Evolutionary conservation across 495 filamentous ascomycete genomes (phyloP).

Genomic region (Penicillium maclennaniae): DNA sequence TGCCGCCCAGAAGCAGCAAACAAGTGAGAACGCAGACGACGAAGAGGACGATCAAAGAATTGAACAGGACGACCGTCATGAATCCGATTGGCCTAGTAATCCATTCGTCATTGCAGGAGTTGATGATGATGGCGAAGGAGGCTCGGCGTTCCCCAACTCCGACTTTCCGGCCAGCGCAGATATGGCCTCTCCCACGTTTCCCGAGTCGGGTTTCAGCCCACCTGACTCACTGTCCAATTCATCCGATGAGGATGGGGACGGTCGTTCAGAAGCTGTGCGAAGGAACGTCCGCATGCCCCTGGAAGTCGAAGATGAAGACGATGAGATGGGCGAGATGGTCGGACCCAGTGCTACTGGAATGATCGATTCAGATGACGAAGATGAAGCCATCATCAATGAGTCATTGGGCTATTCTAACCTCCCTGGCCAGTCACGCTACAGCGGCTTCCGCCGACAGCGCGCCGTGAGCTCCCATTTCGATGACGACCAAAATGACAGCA

Average conservation of each 20-base stretch:
- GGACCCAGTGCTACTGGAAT: slow-evolving; percentile 35
- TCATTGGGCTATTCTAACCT: slow-evolving; percentile 43
- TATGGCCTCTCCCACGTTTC: slow-evolving; percentile 34
- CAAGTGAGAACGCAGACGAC: slow-evolving; percentile 30
- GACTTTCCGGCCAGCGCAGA: slow-evolving; percentile 33
- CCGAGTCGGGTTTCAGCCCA: slow-evolving; percentile 40
- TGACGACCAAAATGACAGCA: slow-evolving; percentile 44
- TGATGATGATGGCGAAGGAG: slow-evolving; percentile 44
- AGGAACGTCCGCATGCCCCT: slow-evolving; percentile 42
- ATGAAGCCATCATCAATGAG: slow-evolving; percentile 48
- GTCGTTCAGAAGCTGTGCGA: slow-evolving; percentile 28
- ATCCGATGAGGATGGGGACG: slow-evolving; percentile 40
- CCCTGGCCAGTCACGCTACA: slow-evolving; percentile 33
- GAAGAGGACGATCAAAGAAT: slow-evolving; percentile 15
- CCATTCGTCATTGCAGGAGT: slow-evolving; percentile 44
- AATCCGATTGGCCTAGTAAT: slow-evolving; percentile 38
- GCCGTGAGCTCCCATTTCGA: slow-evolving; percentile 37
- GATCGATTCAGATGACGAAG: slow-evolving; percentile 47
- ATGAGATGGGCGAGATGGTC: slow-evolving; percentile 51
- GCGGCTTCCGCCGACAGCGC: slow-evolving; percentile 29
- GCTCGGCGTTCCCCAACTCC: slow-evolving; percentile 36
- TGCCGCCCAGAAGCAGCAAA: slow-evolving; percentile 71
- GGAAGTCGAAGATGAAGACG: slow-evolving; percentile 47
- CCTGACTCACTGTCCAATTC: slow-evolving; percentile 42
- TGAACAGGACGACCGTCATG: slow-evolving; percentile 14